phyloP scores from a whole-genome alignment of 371 early-diverging fungal genomes.

The Apophysomyces trapeziformis region DNA sequence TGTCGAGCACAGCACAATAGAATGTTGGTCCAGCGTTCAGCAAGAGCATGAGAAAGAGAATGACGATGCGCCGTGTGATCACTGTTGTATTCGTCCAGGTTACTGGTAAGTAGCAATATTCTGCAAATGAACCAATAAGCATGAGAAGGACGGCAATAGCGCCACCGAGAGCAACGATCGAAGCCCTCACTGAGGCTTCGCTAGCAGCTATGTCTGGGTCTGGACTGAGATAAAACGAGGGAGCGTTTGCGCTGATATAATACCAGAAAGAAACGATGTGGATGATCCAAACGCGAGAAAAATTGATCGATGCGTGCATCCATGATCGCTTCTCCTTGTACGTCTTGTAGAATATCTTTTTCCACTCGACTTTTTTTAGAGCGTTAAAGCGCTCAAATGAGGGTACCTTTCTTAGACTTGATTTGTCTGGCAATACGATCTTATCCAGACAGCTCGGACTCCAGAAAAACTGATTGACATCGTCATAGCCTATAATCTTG shows the following conservation, averaged over 20 bases:
- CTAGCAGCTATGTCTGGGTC: conserved; percentile 42
- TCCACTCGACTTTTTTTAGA: conserved; percentile 75
- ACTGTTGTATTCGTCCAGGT: conserved; percentile 65
- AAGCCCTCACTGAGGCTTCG: conserved; percentile 62
- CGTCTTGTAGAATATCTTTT: conserved; percentile 76
- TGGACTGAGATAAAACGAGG: conserved; percentile 63
- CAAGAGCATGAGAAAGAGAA: conserved; percentile 66
- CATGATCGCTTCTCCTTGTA: conserved; percentile 87
- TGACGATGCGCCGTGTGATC: conserved; percentile 61
- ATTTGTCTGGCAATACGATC: conserved; percentile 60
- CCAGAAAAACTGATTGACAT: conserved; percentile 92
- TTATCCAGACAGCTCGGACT: conserved; percentile 67
- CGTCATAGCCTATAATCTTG: conserved; percentile 84
- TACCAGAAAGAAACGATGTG: conserved; percentile 85
- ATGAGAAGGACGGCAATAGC: conserved; percentile 72
- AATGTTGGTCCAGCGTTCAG: conserved; percentile 73
- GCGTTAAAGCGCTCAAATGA: conserved; percentile 70
- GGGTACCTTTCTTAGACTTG: conserved; percentile 61
- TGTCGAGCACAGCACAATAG: conserved; percentile 61
- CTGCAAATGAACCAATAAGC: conserved; percentile 69
- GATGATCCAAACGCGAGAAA: conserved; percentile 87
- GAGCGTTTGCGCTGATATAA: conserved; percentile 77
- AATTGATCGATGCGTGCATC: conserved; percentile 87
- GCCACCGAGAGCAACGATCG: conserved; percentile 80
- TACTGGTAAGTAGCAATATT: conserved; percentile 72